Percentiles rank a stretch among this genome's conserved stretches.
Evolutionary conservation across 371 early-diverging fungal genomes (phyloP).

Genomic region (Mucor piriformis): DNA sequence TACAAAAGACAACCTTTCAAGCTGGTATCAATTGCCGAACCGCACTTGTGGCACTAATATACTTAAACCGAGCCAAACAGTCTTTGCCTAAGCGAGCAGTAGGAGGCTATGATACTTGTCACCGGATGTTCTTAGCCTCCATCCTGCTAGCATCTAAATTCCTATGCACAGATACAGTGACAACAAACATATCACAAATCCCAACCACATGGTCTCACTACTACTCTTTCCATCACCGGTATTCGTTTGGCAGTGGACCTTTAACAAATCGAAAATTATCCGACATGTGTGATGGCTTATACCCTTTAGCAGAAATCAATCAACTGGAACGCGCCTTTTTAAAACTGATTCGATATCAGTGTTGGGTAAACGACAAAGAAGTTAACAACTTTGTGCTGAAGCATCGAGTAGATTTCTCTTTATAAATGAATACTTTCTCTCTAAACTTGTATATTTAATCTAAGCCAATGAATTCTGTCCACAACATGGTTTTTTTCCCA

Average conservation of each 20-base stretch:
- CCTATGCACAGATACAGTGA: conserved; percentile 24
- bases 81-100: conserved; percentile 39
- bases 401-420: conserved; percentile 37
- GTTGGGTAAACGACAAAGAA: conserved; percentile 44
- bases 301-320: conserved; percentile 36
- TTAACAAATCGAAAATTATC: conserved; percentile 39
- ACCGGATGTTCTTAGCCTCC: conserved; percentile 77
- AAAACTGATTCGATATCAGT: conserved; percentile 41
- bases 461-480: not conserved
- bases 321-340: conserved; percentile 44
- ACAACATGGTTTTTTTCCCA: not conserved
- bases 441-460: too few relatives aligned
- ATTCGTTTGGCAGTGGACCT: conserved; percentile 46
- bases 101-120: conserved; percentile 49
- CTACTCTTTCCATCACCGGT: conserved; percentile 21
- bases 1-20: conserved; percentile 40
- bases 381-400: conserved; percentile 31
- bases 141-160: conserved; percentile 60
- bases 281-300: conserved; percentile 41
- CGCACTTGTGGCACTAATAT: conserved; percentile 45
- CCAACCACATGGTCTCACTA: conserved; percentile 15
- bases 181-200: not conserved
- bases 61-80: conserved; percentile 42
- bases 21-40: conserved; percentile 39
- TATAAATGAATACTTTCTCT: conserved; percentile 27